Evolutionary conservation across 148 eudicot genomes (phyloP), one percentile per base, ranked within the genome.

Genomic region (Oxyria digyna): DNA sequence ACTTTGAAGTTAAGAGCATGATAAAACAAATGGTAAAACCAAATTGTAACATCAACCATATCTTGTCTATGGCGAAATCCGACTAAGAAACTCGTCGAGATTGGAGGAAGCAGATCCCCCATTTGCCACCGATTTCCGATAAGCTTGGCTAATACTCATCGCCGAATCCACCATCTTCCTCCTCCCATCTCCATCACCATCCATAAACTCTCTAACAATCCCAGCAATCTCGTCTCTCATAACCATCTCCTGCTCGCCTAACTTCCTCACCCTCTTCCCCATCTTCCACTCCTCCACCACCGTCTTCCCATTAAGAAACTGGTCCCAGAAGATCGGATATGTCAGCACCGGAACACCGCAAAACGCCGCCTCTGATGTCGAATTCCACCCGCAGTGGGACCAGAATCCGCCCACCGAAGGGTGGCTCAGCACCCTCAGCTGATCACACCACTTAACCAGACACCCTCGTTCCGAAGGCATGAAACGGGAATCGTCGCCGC

Each of bases 381-480:
- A 59, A 13, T 59, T 59, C 65, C 65, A 59, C 35, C 65, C 65
- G 37, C 65, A 59, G 18, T 59, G 65, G 1, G 65, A 59, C 65
- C 35, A 59, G 65, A 59, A 59, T 3, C 65, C 65, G 8, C 65
- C 65, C 65, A 59, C 65, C 38, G 65, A 37, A 18, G 9, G 65
- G 65, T 59, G 65, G 37, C 20, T 27, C 38, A 59, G 37, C 20
- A 59, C 65, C 65, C 65, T 27, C 65, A 59, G 7, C 2, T 59
- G 65, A 9, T 59, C 37, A 9, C 65, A 59, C 65, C 65, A 59
- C 20, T 4, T 18, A 3, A 59, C 65, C 6, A 29, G n/a, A 6
- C 20, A 14, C 38, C 65, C 65, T 26, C 29, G 27, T 38, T 59
- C 38, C n/a, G 27, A 37, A 18, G 11, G 14, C 65, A 14, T 27